Evolutionary conservation across 345 rosid genomes (phyloP).

Genomic region (Brassica incana): DNA sequence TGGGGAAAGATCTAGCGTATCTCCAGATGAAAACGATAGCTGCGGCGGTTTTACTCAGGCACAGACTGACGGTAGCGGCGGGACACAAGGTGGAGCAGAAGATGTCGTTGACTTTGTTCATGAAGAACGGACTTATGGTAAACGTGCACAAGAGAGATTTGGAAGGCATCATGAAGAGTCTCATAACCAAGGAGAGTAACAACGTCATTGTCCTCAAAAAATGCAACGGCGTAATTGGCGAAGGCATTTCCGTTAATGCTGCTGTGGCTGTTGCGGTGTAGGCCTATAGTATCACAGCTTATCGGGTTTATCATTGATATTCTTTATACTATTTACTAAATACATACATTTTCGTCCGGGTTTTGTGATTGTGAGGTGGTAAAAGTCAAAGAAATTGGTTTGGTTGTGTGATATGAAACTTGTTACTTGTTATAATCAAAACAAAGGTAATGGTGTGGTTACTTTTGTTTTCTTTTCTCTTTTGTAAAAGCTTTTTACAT

Average conservation of each 20-base stretch:
- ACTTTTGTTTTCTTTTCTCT: background rate
- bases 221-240: slow-evolving; percentile 31
- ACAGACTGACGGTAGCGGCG: slow-evolving; percentile 57
- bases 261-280: slow-evolving; percentile 37
- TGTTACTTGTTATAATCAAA: background rate
- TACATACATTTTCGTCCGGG: slow-evolving; percentile 33
- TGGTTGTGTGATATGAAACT: slow-evolving; percentile 18
- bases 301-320: slow-evolving; percentile 8
- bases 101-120: slow-evolving; percentile 90
- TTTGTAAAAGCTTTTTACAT: slow-evolving; percentile 24
- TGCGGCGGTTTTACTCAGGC: slow-evolving; percentile 73
- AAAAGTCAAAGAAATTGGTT: slow-evolving; percentile 19
- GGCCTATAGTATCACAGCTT: background rate
- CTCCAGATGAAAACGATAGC: slow-evolving; percentile 91
- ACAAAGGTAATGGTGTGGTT: background rate
- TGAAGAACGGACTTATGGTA: slow-evolving; percentile 82
- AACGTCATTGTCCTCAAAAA: slow-evolving; percentile 26
- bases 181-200: slow-evolving; percentile 28
- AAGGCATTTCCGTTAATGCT: slow-evolving; percentile 24
- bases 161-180: slow-evolving; percentile 36
- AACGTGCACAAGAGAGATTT: slow-evolving; percentile 63
- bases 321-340: background rate
- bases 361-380: slow-evolving; percentile 28
- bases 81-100: slow-evolving; percentile 98
- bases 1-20: slow-evolving; percentile 87